These are phyloP conservation scores for Kodamaea ohmeri DNA, from an alignment of 1,139 yeast genomes.

Conservation along the genomic window DNA sequence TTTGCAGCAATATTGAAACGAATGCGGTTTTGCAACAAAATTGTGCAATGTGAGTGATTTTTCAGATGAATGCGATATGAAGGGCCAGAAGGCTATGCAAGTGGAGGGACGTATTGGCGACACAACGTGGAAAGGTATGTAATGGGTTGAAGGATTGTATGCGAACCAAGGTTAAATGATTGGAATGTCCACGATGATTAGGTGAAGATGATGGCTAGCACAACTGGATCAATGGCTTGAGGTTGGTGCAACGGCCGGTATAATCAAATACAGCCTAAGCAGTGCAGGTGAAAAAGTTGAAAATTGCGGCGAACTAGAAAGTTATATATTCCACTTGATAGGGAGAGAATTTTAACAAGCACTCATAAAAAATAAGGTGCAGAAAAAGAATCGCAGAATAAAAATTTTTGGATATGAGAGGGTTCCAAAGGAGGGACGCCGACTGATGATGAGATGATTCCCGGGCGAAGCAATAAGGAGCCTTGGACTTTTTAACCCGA, in stretches of 20 bases:
- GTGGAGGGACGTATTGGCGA: neutral
- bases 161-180: neutral
- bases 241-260: slow-evolving; percentile 5
- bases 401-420: slow-evolving; percentile 4
- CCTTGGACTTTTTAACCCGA: too few species aligned
- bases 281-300: slow-evolving; percentile 4
- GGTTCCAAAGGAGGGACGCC: neutral
- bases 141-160: too few species aligned
- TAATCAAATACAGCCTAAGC: slow-evolving; percentile 6
- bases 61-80: neutral
- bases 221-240: slow-evolving; percentile 1
- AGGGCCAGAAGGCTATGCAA: slow-evolving; percentile 4
- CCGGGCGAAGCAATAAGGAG: neutral
- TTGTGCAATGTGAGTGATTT: neutral
- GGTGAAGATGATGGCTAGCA: slow-evolving; percentile 1
- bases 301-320: slow-evolving; percentile 4
- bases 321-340: slow-evolving; percentile 4
- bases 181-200: neutral
- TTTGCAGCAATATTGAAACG: slow-evolving; percentile 4
- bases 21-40: slow-evolving; percentile 3
- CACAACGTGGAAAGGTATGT: neutral
- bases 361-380: slow-evolving; percentile 1
- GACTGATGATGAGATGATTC: neutral
- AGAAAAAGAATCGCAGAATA: slow-evolving; percentile 4
- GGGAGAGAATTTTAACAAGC: slow-evolving; percentile 4